Conservation (phyloP, 805 yeast species). For the Lachancea quebecensis region DNA sequence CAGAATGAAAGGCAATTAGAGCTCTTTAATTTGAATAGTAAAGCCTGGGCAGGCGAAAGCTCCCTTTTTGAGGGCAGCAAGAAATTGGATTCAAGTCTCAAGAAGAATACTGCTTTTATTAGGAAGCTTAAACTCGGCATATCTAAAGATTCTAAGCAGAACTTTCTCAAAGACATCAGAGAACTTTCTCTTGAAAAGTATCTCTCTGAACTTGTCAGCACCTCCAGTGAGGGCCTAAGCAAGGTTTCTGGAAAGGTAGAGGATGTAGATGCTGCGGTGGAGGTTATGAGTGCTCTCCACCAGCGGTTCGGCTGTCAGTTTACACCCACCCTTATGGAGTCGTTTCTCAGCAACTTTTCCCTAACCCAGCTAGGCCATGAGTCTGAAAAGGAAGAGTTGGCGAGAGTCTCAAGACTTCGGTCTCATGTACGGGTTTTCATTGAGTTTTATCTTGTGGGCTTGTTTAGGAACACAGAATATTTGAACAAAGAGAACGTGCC, state of each 20-base stretch:
- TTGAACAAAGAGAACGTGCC: constrained; percentile 38
- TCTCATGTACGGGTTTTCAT: constrained; percentile 44
- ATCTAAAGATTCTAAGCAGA: constrained; percentile 41
- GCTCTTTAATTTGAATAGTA: constrained; percentile 35
- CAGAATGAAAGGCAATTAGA: constrained; percentile 24
- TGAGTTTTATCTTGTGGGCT: constrained; percentile 53
- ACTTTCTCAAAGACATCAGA: constrained; percentile 53
- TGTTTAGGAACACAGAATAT: constrained; percentile 43
- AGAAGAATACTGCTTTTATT: constrained; percentile 75
- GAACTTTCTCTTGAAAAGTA: constrained; percentile 67
- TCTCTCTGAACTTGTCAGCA: constrained; percentile 57
- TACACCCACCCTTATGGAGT: constrained; percentile 41
- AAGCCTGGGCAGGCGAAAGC: constrained; percentile 49
- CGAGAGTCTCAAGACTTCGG: constrained; percentile 38
- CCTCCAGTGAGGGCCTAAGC: constrained; percentile 55
- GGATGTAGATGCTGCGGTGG: constrained; percentile 59
- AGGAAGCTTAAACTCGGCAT: constrained; percentile 58
- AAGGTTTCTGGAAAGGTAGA: constrained; percentile 42
- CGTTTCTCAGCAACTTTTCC: constrained; percentile 37
- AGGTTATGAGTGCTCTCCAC: constrained; percentile 64
- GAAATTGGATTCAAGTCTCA: constrained; percentile 66
- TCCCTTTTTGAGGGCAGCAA: constrained; percentile 23
- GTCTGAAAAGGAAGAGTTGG: constrained; percentile 39
- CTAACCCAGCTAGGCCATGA: constrained; percentile 24
- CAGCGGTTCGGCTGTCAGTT: constrained; percentile 58